phyloP scores from a whole-genome alignment of 23 red algal species.

The Chondrus crispus region DNA sequence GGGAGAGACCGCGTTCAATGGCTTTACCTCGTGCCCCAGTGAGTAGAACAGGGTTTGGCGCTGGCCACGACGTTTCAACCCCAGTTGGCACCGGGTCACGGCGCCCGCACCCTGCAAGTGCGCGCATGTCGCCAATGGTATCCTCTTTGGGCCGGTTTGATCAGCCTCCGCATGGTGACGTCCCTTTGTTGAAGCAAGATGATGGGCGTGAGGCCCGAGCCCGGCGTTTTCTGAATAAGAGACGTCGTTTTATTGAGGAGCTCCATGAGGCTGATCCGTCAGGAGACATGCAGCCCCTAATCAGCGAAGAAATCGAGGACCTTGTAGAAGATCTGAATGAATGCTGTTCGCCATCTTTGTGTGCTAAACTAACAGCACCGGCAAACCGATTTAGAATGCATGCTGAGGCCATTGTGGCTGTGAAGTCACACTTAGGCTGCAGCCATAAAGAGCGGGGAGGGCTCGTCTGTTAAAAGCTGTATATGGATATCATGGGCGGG shows the following conservation, averaged over 20 bases:
- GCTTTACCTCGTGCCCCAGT: slow-evolving; percentile 42
- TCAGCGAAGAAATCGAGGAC: slow-evolving; percentile 39
- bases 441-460: no score
- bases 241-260: slow-evolving; percentile 34
- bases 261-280: slow-evolving; percentile 1
- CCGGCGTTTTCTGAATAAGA: slow-evolving; percentile 31
- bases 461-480: no score
- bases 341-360: slow-evolving; percentile 43
- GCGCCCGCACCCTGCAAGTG: slow-evolving; percentile 25
- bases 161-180: not conserved
- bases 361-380: slow-evolving; percentile 52
- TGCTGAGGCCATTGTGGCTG: slow-evolving; percentile 49
- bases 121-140: slow-evolving; percentile 20
- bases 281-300: slow-evolving; percentile 17
- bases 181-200: slow-evolving; percentile 17
- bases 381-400: slow-evolving; percentile 71
- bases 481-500: no score
- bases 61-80: not conserved
- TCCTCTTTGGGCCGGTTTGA: not conserved
- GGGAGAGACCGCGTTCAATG: slow-evolving; percentile 40
- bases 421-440: slow-evolving; percentile 25
- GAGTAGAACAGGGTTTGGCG: not conserved
- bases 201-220: slow-evolving; percentile 20
- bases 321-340: slow-evolving; percentile 53
- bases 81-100: not conserved